Base-by-base conservation (phyloP, 805 yeast species). In the Tanozyma kutaoensis region DNA sequence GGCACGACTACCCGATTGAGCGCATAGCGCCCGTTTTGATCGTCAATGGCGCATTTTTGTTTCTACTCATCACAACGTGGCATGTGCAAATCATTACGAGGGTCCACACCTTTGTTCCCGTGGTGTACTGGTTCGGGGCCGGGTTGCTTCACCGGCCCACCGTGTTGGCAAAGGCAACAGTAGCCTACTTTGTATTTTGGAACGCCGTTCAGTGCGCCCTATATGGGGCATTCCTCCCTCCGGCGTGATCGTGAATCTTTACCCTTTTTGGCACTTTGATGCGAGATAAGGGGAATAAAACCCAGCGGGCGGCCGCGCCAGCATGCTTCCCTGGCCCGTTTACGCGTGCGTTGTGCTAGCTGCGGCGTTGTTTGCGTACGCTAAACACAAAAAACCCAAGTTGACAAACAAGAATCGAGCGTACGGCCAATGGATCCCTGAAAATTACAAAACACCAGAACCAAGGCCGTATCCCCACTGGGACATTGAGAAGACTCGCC, bases 41-140 rank as follows among this genome's bases (percentile, higher is more conserved):
- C 5, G 55, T 70, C 20, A 62, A 67, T 32, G 29, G 43, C 3
- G 34, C 63, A 0, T 61, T 74, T 35, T 26, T 75, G 2, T 26
- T 69, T 4, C 54, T 78, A 4, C 70, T 74, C 5, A 15, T 71
- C 2, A 55, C 72, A 19, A 55, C 72, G 27, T 81, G 91, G 70
- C 86, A 88, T 48, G 80, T 77, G 20, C 98, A 88, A 48, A 84
- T 86, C 20, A 59, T 88, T 30, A 82, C 79, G 22, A 62, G 98
- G 29, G 67, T 86, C 4, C 69, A 77, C 8, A 66, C 88, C 5
- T 81, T 84, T 44, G 48, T 80, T 19, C 96, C 96, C 0, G 43
- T 80, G 7, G 68, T 72, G 30, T 66, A 72, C 38, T 81, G 94
- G 93, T 18, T 32, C 4, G 29, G 35, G 22, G 41, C 37, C 75